Base-by-base conservation (phyloP, 2,329 filamentous ascomycete genomes). In the Microdochium trichocladiopsis region DNA sequence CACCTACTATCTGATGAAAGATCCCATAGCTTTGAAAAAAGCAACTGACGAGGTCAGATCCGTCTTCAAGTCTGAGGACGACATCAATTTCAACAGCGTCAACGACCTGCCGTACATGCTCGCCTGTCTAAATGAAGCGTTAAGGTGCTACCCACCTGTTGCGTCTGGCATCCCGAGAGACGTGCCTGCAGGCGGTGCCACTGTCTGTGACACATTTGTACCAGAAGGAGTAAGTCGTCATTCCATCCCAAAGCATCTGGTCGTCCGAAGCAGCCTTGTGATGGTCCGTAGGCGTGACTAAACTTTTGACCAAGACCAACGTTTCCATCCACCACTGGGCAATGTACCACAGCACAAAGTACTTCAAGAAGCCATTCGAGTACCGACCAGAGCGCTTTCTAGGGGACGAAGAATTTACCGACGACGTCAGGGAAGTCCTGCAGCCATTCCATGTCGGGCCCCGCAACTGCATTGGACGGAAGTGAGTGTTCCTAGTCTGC, bases 371-470 rank as follows among this genome's bases (percentile, higher is more conserved):
- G 8, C 68, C 73, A 0, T 51, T 63, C 49, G 57, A 56, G 2
- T 76, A 69, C 58, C 58, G 60, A 16, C 73, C 73, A 0, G 71
- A 74, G 52, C 66, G 72, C 1, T 74, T 67, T 63, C 51, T 72
- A 12, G 60, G 55, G 3, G 62, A 62, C 45, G 41, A 55, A 4
- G 55, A 55, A 11, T 74, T 66, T 55, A 57, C 57, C 36, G 57
- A 55, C 12, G 72, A 74, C 48, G 61, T 55, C 11, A 59, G 64
- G 23, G 64, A 66, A 1, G 65, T 62, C 22, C 59, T 70, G 56
- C 66, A 71, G 58, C 66, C 71, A 23, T 71, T 74, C 53, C 60
- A 61, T 48, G 48, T 63, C 1, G 69, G 72, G 2, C 67, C 71
- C 25, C 56, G 70, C n/a, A 70, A 70, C 48, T 74, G 71, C 49